phyloP scores from a whole-genome alignment of 1,139 yeast species.

The Meyerozyma guilliermondii region DNA sequence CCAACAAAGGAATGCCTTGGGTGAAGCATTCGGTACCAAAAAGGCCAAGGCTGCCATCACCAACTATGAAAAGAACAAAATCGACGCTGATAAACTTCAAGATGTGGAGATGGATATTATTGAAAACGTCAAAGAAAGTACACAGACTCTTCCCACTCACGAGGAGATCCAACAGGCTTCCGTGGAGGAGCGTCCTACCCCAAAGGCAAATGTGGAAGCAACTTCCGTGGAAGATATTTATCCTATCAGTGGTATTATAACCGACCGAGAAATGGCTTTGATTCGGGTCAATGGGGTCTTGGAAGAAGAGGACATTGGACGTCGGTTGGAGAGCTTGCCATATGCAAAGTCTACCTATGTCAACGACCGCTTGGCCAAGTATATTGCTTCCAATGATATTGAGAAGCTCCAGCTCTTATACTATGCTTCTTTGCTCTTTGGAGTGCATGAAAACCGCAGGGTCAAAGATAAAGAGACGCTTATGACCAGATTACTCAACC shows the following conservation, averaged over 20 bases:
- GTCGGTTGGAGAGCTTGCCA: slow-evolving; percentile 58
- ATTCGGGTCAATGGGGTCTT: slow-evolving; percentile 58
- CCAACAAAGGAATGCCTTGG: slow-evolving; percentile 73
- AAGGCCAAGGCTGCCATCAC: slow-evolving; percentile 89
- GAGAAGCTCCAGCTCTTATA: slow-evolving; percentile 65
- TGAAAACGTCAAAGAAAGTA: slow-evolving; percentile 68
- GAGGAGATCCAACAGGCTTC: slow-evolving; percentile 51
- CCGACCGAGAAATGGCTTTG: slow-evolving; percentile 56
- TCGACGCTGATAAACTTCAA: slow-evolving; percentile 77
- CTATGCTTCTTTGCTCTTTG: slow-evolving; percentile 74
- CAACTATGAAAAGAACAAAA: slow-evolving; percentile 74
- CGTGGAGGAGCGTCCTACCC: slow-evolving; percentile 74
- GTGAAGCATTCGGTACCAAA: slow-evolving; percentile 96
- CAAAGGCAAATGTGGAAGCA: slow-evolving; percentile 70
- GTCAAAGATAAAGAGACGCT: slow-evolving; percentile 55
- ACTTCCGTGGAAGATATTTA: slow-evolving; percentile 78
- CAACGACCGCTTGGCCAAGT: slow-evolving; percentile 41
- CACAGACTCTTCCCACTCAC: slow-evolving; percentile 69
- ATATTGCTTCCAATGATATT: slow-evolving; percentile 40
- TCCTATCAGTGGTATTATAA: slow-evolving; percentile 66
- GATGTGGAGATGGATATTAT: slow-evolving; percentile 76
- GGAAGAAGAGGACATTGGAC: slow-evolving; percentile 43
- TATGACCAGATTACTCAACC: slow-evolving; percentile 51
- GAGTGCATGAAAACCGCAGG: slow-evolving; percentile 73
- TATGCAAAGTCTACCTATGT: slow-evolving; percentile 53